phyloP scores from a whole-genome alignment of 345 rosid species.

The Erodium maritimum region DNA sequence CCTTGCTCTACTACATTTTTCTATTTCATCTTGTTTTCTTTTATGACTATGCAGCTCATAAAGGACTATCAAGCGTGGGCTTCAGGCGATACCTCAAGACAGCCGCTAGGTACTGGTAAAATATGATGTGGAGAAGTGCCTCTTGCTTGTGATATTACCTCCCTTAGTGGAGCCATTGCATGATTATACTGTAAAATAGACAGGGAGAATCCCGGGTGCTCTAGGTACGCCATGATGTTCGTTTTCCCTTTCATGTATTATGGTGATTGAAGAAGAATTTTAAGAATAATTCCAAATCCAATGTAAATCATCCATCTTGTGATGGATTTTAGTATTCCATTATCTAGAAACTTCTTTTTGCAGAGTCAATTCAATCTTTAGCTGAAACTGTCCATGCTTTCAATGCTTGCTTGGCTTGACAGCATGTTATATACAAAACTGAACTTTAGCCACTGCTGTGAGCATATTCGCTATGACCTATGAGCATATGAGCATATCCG shows the following conservation, averaged over 20 bases:
- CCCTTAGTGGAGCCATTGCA: background rate
- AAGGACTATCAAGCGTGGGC: conserved; percentile 95
- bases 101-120: conserved; percentile 84
- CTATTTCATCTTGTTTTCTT: background rate
- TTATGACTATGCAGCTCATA: conserved; percentile 37
- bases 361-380: background rate
- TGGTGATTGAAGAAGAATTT: background rate
- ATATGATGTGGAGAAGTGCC: conserved; percentile 28
- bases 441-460: too few relatives aligned
- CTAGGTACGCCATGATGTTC: background rate
- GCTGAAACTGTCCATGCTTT: background rate
- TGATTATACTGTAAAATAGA: background rate
- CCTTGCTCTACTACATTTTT: background rate
- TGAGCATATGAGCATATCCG: too few relatives aligned
- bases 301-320: too few relatives aligned
- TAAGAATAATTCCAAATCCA: background rate
- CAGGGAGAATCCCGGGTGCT: too few relatives aligned
- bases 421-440: too few relatives aligned
- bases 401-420: background rate
- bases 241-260: background rate
- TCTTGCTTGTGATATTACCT: background rate
- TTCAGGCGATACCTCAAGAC: conserved; percentile 73
- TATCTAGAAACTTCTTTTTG: too few relatives aligned
- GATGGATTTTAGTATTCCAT: too few relatives aligned
- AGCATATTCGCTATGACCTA: too few relatives aligned